A percentile compares a stretch with the other conserved stretches of the same genome.
phyloP scores from a whole-genome alignment of 345 rosid genomes.

The Aethionema arabicum region DNA sequence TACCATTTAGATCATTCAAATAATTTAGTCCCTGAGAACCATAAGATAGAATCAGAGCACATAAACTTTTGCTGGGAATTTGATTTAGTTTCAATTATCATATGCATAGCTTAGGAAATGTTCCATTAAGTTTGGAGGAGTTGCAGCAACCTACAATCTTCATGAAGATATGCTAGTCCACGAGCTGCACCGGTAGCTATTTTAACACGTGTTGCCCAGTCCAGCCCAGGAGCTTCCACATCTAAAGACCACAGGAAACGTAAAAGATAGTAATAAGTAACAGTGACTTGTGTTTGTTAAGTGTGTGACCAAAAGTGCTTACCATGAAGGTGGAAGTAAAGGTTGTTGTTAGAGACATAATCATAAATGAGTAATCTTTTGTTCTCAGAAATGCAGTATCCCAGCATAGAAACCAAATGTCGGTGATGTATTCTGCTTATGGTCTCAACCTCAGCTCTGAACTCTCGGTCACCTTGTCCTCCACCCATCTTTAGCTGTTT shows the following conservation, averaged over 20 bases:
- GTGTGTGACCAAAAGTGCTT: slow-evolving; percentile 20
- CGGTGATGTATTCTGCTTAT: slow-evolving; percentile 94
- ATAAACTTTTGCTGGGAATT: background rate
- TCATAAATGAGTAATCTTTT: slow-evolving; percentile 83
- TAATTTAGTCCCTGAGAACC: slow-evolving; percentile 11
- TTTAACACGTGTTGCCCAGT: slow-evolving; percentile 78
- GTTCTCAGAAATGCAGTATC: slow-evolving; percentile 84
- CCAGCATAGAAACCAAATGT: slow-evolving; percentile 89
- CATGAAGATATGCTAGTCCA: slow-evolving; percentile 96
- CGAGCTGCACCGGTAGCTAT: slow-evolving; percentile 96
- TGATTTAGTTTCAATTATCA: background rate
- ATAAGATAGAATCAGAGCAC: background rate
- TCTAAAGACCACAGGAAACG: slow-evolving; percentile 42
- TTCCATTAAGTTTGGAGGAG: slow-evolving; percentile 14
- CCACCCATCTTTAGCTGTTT: slow-evolving; percentile 84
- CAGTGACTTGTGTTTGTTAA: slow-evolving; percentile 6
- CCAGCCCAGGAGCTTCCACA: slow-evolving; percentile 56
- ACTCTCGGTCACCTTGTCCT: slow-evolving; percentile 91
- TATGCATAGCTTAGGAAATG: background rate
- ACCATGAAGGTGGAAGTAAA: slow-evolving; percentile 96
- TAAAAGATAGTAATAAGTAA: slow-evolving; percentile 3
- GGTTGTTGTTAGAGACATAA: slow-evolving; percentile 79
- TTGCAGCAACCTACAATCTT: slow-evolving; percentile 66
- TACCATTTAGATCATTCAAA: slow-evolving; percentile 13
- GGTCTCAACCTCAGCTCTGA: slow-evolving; percentile 91